Conservation (phyloP, 1,139 yeast genomes). For the Hyphopichia pseudoburtonii region DNA sequence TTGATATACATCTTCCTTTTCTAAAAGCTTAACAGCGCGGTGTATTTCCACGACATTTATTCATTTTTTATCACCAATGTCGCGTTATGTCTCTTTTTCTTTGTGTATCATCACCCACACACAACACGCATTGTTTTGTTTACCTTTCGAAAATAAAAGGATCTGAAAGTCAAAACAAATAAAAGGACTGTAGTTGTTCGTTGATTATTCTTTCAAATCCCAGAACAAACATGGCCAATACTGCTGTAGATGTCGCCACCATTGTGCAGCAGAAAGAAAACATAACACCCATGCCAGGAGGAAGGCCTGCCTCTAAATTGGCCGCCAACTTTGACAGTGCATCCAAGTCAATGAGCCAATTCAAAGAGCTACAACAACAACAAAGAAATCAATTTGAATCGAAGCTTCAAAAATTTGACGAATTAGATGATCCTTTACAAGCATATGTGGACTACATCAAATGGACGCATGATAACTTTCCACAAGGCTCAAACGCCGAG, state of each 20-base stretch:
- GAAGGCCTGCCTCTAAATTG: constrained; percentile 66
- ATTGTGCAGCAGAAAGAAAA: constrained; percentile 81
- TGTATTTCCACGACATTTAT: constrained; percentile 1
- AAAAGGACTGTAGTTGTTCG: not conserved
- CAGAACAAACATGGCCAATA: not conserved
- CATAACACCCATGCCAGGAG: constrained; percentile 65
- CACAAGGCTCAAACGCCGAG: constrained; percentile 65
- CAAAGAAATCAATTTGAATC: constrained; percentile 48
- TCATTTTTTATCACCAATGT: not conserved
- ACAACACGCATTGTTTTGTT: no score
- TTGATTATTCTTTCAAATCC: not conserved
- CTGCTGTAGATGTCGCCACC: constrained; percentile 34
- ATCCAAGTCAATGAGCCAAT: constrained; percentile 14
- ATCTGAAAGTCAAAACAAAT: not conserved
- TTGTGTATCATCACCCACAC: no score
- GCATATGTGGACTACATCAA: constrained; percentile 66
- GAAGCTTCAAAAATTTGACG: constrained; percentile 46
- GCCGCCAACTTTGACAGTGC: constrained; percentile 40
- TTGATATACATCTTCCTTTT: no score
- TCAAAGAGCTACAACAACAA: constrained; percentile 25
- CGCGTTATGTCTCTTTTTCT: no score
- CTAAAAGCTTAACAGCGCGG: no score
- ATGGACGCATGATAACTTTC: constrained; percentile 69
- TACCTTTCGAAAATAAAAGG: not conserved
- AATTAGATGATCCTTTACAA: constrained; percentile 80